Conservation (phyloP, 371 early-diverging fungal species). For the Actinomucor elegans region DNA sequence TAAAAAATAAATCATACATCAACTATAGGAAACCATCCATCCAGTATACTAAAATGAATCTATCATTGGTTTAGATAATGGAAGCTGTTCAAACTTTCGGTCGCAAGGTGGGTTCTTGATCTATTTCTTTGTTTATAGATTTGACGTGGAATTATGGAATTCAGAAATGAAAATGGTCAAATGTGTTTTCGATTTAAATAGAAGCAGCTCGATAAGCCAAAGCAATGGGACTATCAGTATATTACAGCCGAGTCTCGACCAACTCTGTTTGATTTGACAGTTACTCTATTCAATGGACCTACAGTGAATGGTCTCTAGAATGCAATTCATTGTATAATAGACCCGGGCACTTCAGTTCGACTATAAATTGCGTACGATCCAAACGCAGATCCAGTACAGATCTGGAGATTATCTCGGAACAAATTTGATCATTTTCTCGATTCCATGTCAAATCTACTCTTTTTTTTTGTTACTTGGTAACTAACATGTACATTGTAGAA, state of each 20-base stretch:
- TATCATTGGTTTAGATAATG: slow-evolving; percentile 27
- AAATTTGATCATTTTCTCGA: too few species aligned
- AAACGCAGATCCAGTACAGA: background rate
- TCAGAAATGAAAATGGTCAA: background rate
- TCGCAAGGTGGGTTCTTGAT: slow-evolving; percentile 50
- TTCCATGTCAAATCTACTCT: background rate
- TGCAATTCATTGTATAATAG: background rate
- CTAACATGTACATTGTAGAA: slow-evolving; percentile 62
- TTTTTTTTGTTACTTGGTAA: background rate
- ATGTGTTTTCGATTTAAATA: background rate
- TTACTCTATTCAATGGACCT: background rate
- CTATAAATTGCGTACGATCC: background rate
- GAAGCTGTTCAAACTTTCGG: slow-evolving; percentile 61
- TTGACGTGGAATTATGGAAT: background rate
- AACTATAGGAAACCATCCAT: background rate
- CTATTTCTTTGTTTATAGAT: too few species aligned
- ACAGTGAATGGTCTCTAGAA: background rate
- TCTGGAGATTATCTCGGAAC: background rate
- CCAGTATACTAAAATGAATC: background rate
- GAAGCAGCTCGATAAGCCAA: too few species aligned
- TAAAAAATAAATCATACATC: slow-evolving; percentile 11
- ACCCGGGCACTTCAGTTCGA: background rate
- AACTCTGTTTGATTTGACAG: background rate
- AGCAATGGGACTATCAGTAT: too few species aligned
- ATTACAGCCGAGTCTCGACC: background rate